Evolutionary conservation across 1,139 yeast species (phyloP).

Genomic region (Candida buenavistaensis): DNA sequence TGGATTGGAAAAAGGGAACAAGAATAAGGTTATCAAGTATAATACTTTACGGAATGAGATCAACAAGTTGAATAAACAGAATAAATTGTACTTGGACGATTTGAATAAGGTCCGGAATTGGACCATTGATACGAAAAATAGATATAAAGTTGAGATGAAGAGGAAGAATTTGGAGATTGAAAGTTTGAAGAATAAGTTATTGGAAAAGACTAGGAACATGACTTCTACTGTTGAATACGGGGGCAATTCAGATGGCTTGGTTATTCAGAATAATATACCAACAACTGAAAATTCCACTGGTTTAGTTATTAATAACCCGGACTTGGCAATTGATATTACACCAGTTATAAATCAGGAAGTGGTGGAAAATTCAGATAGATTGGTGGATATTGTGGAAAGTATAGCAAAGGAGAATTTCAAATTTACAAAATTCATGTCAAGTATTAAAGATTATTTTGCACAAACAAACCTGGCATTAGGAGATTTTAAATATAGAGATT

Average conservation of each 20-base stretch:
- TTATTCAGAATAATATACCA: slow-evolving; percentile 37
- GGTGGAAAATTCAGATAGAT: slow-evolving; percentile 37
- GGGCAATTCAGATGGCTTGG: slow-evolving; percentile 4
- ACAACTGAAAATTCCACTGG: slow-evolving; percentile 27
- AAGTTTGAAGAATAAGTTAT: slow-evolving; percentile 38
- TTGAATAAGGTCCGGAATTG: slow-evolving; percentile 28
- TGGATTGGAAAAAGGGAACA: slow-evolving; percentile 18
- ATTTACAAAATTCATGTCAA: slow-evolving; percentile 33
- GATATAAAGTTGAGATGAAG: slow-evolving; percentile 43
- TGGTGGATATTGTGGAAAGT: slow-evolving; percentile 40
- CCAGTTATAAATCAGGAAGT: slow-evolving; percentile 30
- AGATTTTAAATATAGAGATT: slow-evolving; percentile 14
- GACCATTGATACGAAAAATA: slow-evolving; percentile 33
- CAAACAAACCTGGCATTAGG: slow-evolving; percentile 25
- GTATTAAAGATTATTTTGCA: slow-evolving; percentile 30
- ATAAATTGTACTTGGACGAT: slow-evolving; percentile 32
- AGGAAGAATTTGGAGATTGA: slow-evolving; percentile 37
- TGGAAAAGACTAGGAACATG: slow-evolving; percentile 32
- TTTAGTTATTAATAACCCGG: slow-evolving; percentile 9
- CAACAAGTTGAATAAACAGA: slow-evolving; percentile 21
- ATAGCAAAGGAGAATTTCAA: slow-evolving; percentile 41
- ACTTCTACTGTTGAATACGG: slow-evolving; percentile 36
- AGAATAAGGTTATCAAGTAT: slow-evolving; percentile 20
- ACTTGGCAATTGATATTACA: slow-evolving; percentile 10
- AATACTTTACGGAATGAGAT: slow-evolving; percentile 21